Conservation (phyloP, 148 eudicot species). For the Cornus suecica region DNA sequence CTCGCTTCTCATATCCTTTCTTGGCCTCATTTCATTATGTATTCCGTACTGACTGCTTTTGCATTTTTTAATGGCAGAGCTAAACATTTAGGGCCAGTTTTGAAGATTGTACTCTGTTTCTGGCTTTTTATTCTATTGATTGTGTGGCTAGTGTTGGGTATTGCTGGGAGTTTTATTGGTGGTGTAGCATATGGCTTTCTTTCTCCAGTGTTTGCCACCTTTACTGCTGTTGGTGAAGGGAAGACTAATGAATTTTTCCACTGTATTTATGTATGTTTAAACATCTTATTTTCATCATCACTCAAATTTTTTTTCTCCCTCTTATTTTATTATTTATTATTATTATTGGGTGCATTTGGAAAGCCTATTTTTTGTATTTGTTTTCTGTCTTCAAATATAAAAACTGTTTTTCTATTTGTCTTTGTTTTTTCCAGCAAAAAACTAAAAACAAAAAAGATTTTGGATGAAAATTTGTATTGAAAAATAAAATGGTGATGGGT, state of each 20-base stretch:
- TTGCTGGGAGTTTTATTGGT: constrained; percentile 52
- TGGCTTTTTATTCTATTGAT: constrained; percentile 38
- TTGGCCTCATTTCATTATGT: neutral
- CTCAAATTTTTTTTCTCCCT: neutral
- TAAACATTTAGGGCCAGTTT: constrained; percentile 72
- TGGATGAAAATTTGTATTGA: no score
- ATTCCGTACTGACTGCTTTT: neutral
- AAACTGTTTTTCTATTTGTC: no score
- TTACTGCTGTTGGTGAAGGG: constrained; percentile 83
- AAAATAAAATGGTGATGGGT: no score
- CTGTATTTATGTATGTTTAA: constrained; percentile 56
- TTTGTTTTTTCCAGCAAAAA: no score
- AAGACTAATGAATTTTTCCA: constrained; percentile 61
- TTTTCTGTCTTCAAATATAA: no score
- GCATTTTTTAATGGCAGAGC: constrained; percentile 45
- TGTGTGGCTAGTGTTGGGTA: constrained; percentile 66
- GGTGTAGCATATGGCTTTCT: constrained; percentile 80
- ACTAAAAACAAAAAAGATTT: no score
- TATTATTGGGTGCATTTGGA: no score
- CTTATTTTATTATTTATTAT: no score
- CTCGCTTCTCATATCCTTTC: neutral
- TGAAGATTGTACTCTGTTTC: constrained; percentile 68
- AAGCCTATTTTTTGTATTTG: no score
- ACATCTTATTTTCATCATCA: neutral
- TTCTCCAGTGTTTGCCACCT: constrained; percentile 82